A percentile compares a stretch with the other conserved stretches of the same genome.
Conservation (phyloP, 2,329 filamentous ascomycete species). For the Byssoonygena ceratinophila region DNA sequence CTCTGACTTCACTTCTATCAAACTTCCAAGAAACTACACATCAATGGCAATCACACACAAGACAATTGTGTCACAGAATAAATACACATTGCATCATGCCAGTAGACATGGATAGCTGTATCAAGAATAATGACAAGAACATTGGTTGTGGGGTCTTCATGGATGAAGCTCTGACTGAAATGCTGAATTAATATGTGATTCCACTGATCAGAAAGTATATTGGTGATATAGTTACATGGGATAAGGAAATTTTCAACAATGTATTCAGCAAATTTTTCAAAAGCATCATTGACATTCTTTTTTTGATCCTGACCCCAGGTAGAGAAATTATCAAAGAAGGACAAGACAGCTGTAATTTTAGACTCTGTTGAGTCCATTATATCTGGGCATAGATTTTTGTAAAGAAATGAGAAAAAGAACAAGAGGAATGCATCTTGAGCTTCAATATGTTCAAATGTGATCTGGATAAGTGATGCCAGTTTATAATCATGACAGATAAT, state of each 20-base stretch:
- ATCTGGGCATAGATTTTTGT: conserved; percentile 10
- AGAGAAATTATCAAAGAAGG: conserved; percentile 14
- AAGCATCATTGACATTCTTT: conserved; percentile 8
- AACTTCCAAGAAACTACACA: conserved; percentile 14
- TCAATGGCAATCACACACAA: conserved; percentile 16
- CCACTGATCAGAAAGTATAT: conserved; percentile 3
- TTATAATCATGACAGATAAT: conserved; percentile 13
- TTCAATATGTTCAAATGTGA: conserved; percentile 15
- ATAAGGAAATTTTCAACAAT: conserved; percentile 19
- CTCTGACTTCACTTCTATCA: conserved; percentile 4
- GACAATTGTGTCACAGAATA: conserved; percentile 13
- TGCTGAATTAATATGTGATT: conserved; percentile 8
- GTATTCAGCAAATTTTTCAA: conserved; percentile 19
- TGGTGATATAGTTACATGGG: conserved; percentile 16
- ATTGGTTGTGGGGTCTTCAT: conserved; percentile 19
- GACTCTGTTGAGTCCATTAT: conserved; percentile 5
- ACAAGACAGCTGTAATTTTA: conserved; percentile 11
- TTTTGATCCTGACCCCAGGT: conserved; percentile 13
- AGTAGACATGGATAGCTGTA: neutral
- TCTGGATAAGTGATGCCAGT: conserved; percentile 16
- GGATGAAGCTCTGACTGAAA: conserved; percentile 18
- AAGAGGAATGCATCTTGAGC: conserved; percentile 18
- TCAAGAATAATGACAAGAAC: conserved; percentile 8
- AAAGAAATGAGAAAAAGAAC: conserved; percentile 17
- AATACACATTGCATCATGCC: conserved; percentile 8